Conservation (phyloP, 2,329 filamentous ascomycete genomes). For the Emergomyces orientalis region DNA sequence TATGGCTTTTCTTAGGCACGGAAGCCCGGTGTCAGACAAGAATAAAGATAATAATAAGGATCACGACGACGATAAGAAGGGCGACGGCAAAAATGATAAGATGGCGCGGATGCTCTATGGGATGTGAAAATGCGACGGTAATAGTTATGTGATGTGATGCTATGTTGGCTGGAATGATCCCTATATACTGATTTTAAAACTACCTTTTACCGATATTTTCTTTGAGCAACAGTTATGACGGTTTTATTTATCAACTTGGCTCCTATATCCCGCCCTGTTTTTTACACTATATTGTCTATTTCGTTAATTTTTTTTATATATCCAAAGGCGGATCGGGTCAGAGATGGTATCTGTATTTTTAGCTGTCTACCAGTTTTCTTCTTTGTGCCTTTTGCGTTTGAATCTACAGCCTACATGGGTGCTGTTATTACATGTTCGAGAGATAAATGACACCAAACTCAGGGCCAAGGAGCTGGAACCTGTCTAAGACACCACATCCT, state of each 20-base stretch:
- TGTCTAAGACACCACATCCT: background rate
- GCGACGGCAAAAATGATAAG: conserved; percentile 22
- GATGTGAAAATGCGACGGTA: conserved; percentile 11
- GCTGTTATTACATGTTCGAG: background rate
- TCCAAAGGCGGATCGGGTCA: background rate
- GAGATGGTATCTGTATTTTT: background rate
- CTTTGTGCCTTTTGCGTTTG: background rate
- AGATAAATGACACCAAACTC: background rate
- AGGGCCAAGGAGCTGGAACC: background rate
- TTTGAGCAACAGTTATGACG: background rate
- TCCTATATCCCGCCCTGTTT: background rate
- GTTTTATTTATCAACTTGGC: background rate
- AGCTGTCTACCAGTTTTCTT: background rate
- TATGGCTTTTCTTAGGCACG: conserved; percentile 41
- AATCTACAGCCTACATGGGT: background rate
- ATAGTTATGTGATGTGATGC: background rate
- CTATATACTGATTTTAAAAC: background rate
- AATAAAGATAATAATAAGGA: conserved; percentile 28
- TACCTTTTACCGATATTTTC: too few relatives aligned
- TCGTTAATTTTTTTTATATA: background rate
- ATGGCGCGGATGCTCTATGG: conserved; percentile 26
- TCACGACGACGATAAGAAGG: conserved; percentile 22
- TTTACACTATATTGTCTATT: background rate
- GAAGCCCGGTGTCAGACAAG: conserved; percentile 49
- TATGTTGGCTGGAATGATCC: background rate